A percentile compares a stretch with the other conserved stretches of the same genome.
phyloP scores from a whole-genome alignment of 257 asterid species.

The Solanum pimpinellifolium region DNA sequence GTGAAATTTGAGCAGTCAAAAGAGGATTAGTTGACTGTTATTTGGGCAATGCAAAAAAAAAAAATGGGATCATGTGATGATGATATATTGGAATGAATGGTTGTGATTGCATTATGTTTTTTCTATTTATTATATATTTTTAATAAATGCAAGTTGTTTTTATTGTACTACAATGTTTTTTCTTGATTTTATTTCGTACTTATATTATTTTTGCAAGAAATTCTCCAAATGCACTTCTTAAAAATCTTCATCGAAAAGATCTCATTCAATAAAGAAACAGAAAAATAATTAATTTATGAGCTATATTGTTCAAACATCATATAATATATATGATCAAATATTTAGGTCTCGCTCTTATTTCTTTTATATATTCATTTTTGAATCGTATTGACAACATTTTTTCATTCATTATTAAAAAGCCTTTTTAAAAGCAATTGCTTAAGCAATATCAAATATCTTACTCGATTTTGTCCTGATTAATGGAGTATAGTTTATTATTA shows the following conservation, averaged over 20 bases:
- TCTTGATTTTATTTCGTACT: background rate
- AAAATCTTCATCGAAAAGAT: no score
- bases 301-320: no score
- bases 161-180: background rate
- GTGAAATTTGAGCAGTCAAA: background rate
- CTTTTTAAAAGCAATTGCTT: no score
- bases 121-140: background rate
- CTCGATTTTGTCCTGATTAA: background rate
- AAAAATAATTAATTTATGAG: no score
- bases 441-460: background rate
- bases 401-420: no score
- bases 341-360: no score
- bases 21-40: background rate
- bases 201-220: background rate
- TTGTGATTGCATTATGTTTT: background rate
- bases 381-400: no score
- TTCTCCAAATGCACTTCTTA: background rate
- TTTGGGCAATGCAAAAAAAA: background rate
- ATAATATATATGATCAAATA: no score
- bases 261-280: no score
- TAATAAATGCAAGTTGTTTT: background rate
- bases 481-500: no score
- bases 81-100: background rate
- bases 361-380: no score
- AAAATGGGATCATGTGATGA: background rate